phyloP scores from a whole-genome alignment of 148 eudicot genomes.

The Rhododendron molle region DNA sequence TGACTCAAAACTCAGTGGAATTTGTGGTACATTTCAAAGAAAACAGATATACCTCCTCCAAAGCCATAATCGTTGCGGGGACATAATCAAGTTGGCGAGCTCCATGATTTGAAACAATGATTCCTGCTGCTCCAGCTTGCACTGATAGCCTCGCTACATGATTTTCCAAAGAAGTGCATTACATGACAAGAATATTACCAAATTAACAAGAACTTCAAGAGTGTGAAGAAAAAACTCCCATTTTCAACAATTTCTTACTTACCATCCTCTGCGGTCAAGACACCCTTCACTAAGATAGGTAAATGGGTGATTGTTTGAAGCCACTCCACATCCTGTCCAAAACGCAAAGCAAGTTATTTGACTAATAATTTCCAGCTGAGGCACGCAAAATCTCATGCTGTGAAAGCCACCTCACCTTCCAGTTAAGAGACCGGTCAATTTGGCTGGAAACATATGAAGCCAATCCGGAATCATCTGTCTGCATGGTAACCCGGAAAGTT shows the following conservation, averaged over 20 bases:
- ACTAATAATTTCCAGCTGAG: not conserved
- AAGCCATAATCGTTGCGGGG: conserved; percentile 30
- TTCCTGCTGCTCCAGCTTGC: conserved; percentile 33
- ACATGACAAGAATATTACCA: not conserved
- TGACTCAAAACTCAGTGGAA: not conserved
- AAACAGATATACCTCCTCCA: conserved; percentile 28
- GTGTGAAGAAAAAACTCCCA: not conserved
- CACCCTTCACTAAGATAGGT: conserved; percentile 94
- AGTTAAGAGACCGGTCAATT: conserved; percentile 66
- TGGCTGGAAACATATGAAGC: conserved; percentile 65
- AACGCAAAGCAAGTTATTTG: not conserved
- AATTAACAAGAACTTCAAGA: not conserved
- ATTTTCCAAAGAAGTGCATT: not conserved
- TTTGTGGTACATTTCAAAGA: not conserved
- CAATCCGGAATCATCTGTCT: conserved; percentile 83
- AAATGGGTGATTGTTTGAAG: conserved; percentile 78
- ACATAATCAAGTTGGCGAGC: conserved; percentile 38
- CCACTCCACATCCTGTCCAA: conserved; percentile 82
- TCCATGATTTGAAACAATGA: conserved; percentile 38
- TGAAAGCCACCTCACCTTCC: conserved; percentile 49
- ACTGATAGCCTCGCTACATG: conserved; percentile 24
- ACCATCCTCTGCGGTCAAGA: conserved; percentile 93
- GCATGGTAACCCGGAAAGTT: conserved; percentile 15
- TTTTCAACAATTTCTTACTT: conserved; percentile 4
- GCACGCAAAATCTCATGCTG: not conserved